Evolutionary conservation across 2,329 filamentous ascomycete genomes (phyloP).

Genomic region (Xylaria arbuscula): DNA sequence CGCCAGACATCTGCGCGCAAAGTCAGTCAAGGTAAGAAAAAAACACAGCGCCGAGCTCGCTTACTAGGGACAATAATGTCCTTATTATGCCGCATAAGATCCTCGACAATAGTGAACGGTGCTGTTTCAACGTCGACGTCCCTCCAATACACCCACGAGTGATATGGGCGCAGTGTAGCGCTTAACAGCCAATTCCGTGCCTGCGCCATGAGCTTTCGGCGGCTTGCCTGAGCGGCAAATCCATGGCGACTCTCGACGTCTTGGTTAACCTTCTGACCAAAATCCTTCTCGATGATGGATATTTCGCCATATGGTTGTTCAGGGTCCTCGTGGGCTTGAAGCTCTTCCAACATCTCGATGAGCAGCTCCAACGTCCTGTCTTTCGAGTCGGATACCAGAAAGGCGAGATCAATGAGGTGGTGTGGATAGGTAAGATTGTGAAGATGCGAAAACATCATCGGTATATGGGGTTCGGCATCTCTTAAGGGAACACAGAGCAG

Average conservation of each 20-base stretch:
- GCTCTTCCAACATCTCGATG: slow-evolving; percentile 76
- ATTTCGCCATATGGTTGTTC: slow-evolving; percentile 93
- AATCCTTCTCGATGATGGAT: slow-evolving; percentile 98
- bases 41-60: slow-evolving; percentile 53
- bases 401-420: slow-evolving; percentile 94
- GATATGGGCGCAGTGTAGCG: slow-evolving; percentile 90
- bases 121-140: slow-evolving; percentile 98
- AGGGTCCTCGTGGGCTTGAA: slow-evolving; percentile 83
- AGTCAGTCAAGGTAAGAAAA: slow-evolving; percentile 8
- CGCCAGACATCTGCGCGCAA: slow-evolving; percentile 84
- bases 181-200: slow-evolving; percentile 97
- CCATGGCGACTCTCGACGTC: slow-evolving; percentile 98
- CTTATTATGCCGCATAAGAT: slow-evolving; percentile 98
- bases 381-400: slow-evolving; percentile 96
- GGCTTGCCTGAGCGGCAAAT: slow-evolving; percentile 92
- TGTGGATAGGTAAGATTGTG: slow-evolving; percentile 98
- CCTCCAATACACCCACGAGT: slow-evolving; percentile 99
- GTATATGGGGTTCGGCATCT: slow-evolving; percentile 89
- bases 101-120: slow-evolving; percentile 94
- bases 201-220: slow-evolving; percentile 97
- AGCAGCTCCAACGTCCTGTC: slow-evolving; percentile 86
- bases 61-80: slow-evolving; percentile 98
- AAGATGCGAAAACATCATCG: slow-evolving; percentile 99
- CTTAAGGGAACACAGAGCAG: slow-evolving; percentile 92
- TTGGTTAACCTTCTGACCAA: slow-evolving; percentile 97